Conservation (phyloP, 2,329 filamentous ascomycete species). For the Berkeleyomyces rouxiae region DNA sequence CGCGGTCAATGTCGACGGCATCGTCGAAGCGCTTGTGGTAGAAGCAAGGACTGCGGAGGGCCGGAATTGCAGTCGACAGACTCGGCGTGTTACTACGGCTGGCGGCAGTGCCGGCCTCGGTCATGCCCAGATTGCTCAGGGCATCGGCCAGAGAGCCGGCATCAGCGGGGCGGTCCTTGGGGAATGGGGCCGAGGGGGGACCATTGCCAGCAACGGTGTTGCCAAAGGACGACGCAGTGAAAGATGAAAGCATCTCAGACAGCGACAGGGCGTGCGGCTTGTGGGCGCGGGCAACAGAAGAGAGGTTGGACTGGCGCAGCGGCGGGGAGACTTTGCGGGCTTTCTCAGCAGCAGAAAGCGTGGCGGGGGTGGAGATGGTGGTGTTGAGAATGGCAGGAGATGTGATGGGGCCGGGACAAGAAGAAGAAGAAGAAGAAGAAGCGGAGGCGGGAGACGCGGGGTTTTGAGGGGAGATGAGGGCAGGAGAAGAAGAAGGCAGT, state of each 20-base stretch:
- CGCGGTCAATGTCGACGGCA: constrained; percentile 84
- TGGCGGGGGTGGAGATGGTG: constrained; percentile 11
- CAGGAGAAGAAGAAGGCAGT: constrained; percentile 11
- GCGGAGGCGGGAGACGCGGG: background rate
- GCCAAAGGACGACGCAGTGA: constrained; percentile 6
- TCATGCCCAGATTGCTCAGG: constrained; percentile 35
- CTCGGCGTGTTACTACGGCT: constrained; percentile 20
- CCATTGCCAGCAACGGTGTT: constrained; percentile 18
- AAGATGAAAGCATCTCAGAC: constrained; percentile 38
- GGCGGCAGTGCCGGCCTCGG: constrained; percentile 17
- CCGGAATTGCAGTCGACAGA: constrained; percentile 34
- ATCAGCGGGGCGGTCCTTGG: constrained; percentile 15
- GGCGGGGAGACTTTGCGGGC: constrained; percentile 7
- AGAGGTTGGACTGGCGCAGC: constrained; percentile 62
- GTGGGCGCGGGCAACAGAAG: constrained; percentile 44
- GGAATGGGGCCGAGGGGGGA: constrained; percentile 24
- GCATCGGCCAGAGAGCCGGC: constrained; percentile 41
- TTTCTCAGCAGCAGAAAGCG: constrained; percentile 18
- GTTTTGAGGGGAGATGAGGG: background rate
- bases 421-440: background rate
- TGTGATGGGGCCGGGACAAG: background rate
- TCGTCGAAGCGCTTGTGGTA: constrained; percentile 96
- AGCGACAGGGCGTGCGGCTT: constrained; percentile 48
- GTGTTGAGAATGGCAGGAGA: constrained; percentile 1
- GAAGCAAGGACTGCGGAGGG: constrained; percentile 84